Percentiles rank a stretch among this genome's conserved stretches.
Evolutionary conservation across 2,329 filamentous ascomycete species (phyloP).

Genomic region (Pyrenochaeta sp.): DNA sequence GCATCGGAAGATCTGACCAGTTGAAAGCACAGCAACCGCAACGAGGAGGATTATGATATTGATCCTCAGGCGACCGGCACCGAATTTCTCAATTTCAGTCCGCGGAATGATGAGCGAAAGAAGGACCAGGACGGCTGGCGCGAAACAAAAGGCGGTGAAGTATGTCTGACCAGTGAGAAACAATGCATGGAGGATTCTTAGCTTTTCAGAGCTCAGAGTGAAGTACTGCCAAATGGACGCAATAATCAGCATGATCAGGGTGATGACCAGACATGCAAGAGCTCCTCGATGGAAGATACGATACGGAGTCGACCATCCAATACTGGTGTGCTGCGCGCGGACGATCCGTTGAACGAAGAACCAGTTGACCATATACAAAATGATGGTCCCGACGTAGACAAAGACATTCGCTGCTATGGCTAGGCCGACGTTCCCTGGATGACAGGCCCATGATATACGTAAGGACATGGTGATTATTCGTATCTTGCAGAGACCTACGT

Average conservation of each 20-base stretch:
- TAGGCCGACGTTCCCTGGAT: constrained; percentile 54
- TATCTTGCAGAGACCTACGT: constrained; percentile 54
- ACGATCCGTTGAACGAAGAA: constrained; percentile 80
- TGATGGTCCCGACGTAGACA: constrained; percentile 75
- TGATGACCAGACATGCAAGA: constrained; percentile 63
- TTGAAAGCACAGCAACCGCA: constrained; percentile 65
- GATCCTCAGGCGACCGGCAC: constrained; percentile 69
- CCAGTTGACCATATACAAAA: constrained; percentile 83
- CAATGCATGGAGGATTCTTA: constrained; percentile 66
- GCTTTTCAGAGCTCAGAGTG: constrained; percentile 65
- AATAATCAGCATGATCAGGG: constrained; percentile 72
- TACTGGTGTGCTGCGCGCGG: constrained; percentile 73
- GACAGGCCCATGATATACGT: constrained; percentile 48
- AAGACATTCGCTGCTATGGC: constrained; percentile 72
- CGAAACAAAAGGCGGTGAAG: constrained; percentile 71
- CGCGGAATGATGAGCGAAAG: constrained; percentile 59
- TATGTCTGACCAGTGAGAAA: constrained; percentile 71
- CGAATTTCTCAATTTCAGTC: constrained; percentile 65
- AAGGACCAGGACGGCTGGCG: constrained; percentile 68
- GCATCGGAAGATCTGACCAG: constrained; percentile 75
- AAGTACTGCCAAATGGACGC: constrained; percentile 72
- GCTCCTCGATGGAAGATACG: constrained; percentile 59
- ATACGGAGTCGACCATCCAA: constrained; percentile 72
- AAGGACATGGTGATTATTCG: constrained; percentile 55
- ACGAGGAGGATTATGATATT: constrained; percentile 73